Evolutionary conservation across 345 rosid species (phyloP), one percentile per base, ranked within the genome.

Genomic region (Psidium friedrichsthalianum): DNA sequence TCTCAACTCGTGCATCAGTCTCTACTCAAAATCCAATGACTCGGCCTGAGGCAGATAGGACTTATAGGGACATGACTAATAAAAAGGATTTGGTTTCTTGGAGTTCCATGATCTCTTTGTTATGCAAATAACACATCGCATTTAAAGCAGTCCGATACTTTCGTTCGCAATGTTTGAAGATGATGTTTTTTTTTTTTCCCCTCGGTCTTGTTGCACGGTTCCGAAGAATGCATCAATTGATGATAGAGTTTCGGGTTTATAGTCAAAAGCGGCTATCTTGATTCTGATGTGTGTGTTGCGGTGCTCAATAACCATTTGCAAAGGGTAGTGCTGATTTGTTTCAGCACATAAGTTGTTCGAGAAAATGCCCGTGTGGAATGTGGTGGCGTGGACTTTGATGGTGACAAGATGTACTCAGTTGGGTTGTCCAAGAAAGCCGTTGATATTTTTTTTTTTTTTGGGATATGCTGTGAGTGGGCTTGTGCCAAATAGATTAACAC

Each of bases 51-150:
- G 98, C 96, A 11, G 80, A 59, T 57, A 76, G 51, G 82, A 89
- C 94, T 82, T 96, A 94, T 57, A 84, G 87, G 85, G 85, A 27
- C 4, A 94, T 94, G 96, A 93, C 88, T 12, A 56, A 85, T 47
- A 93, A 93, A 83, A 90, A 94, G 83, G 94, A 94, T 85, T 85
- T 91, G 87, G 95, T 94, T 86, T 94, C 96, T 0, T 95, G 97
- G 97, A 92, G 97, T 83, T 90, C 97, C 6, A 92, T 94, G 91
- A 94, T 93, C 86, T 91, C 96, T 51, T n/a, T 92, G 95, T 88
- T 92, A 87, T 21, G 95, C 91, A 24, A 93, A 89, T 36, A 92
- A 91, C 90, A 88, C 11, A 92, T 86, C 87, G 90, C 89, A 24
- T 51, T 54, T 10, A 90, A 94, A 29, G 94, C 95, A 7, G 85